A percentile compares a stretch with the other conserved stretches of the same genome.
Evolutionary conservation across 2,329 filamentous ascomycete species (phyloP).

Genomic region (Hirsutella thompsonii): DNA sequence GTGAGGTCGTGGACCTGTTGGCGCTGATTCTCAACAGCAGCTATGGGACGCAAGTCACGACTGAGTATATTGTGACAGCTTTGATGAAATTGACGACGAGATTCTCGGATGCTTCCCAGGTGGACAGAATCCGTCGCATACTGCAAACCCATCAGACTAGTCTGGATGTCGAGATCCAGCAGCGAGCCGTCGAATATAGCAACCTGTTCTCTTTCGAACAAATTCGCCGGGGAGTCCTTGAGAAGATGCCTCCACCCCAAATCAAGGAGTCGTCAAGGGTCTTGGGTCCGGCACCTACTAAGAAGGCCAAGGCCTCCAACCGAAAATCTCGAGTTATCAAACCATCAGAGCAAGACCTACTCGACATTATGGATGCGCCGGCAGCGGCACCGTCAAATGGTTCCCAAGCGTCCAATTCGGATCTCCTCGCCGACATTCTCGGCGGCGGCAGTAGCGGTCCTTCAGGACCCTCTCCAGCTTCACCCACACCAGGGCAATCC

Average conservation of each 20-base stretch:
- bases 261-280: slow-evolving; percentile 93
- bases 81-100: slow-evolving; percentile 91
- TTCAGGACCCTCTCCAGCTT: slow-evolving; percentile 18
- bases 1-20: slow-evolving; percentile 88
- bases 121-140: slow-evolving; percentile 72
- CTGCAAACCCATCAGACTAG: slow-evolving; percentile 71
- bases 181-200: slow-evolving; percentile 86
- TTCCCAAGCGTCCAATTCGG: slow-evolving; percentile 57
- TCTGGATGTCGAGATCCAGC: slow-evolving; percentile 89
- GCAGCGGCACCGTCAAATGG: slow-evolving; percentile 35
- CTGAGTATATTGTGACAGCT: slow-evolving; percentile 91
- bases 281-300: slow-evolving; percentile 60
- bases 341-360: slow-evolving; percentile 78
- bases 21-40: slow-evolving; percentile 85
- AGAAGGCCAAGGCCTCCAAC: slow-evolving; percentile 56
- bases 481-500: slow-evolving; percentile 39
- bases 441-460: slow-evolving; percentile 48
- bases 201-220: slow-evolving; percentile 89
- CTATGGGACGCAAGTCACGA: slow-evolving; percentile 81
- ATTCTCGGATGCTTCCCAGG: slow-evolving; percentile 68
- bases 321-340: slow-evolving; percentile 68
- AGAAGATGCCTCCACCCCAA: slow-evolving; percentile 96
- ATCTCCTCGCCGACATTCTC: slow-evolving; percentile 84
- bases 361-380: slow-evolving; percentile 82
- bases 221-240: slow-evolving; percentile 77